A percentile compares a stretch with the other conserved stretches of the same genome.
Evolutionary conservation across 2,329 filamentous ascomycete species (phyloP).

Genomic region (Fusarium miscanthi): DNA sequence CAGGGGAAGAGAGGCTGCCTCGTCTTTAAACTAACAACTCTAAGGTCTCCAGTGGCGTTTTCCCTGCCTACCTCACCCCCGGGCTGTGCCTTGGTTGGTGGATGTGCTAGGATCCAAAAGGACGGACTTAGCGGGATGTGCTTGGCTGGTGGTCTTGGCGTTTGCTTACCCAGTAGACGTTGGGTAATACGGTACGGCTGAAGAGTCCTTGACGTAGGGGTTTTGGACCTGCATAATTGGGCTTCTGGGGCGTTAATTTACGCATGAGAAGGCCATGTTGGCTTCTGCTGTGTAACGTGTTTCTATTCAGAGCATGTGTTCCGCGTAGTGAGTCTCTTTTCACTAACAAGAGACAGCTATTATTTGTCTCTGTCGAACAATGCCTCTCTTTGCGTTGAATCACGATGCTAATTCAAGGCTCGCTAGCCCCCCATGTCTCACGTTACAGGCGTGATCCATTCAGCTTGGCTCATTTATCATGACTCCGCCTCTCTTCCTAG

Average conservation of each 20-base stretch:
- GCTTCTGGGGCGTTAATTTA: background rate
- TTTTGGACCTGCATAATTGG: constrained; percentile 19
- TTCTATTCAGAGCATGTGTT: background rate
- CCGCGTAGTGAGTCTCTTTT: background rate
- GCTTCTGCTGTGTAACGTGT: background rate
- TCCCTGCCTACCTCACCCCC: constrained; percentile 1
- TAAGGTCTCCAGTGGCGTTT: constrained; percentile 17
- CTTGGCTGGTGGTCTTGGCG: constrained; percentile 4
- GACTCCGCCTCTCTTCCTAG: constrained; percentile 16
- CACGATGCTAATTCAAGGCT: background rate
- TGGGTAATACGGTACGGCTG: constrained; percentile 28
- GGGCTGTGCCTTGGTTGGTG: constrained; percentile 7
- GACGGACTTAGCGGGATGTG: constrained; percentile 7
- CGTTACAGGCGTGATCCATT: constrained; percentile 4
- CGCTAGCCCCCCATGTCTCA: constrained; percentile 14
- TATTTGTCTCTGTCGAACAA: background rate
- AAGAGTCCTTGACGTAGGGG: constrained; percentile 18
- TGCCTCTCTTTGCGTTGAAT: background rate
- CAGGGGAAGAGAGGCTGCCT: background rate
- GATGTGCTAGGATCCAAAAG: constrained; percentile 1
- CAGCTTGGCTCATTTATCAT: constrained; percentile 11
- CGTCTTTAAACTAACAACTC: constrained; percentile 18
- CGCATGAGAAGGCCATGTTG: background rate
- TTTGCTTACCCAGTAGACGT: background rate
- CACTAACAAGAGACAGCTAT: background rate